phyloP scores from a whole-genome alignment of 148 eudicot species.

The Chenopodium suecicum region DNA sequence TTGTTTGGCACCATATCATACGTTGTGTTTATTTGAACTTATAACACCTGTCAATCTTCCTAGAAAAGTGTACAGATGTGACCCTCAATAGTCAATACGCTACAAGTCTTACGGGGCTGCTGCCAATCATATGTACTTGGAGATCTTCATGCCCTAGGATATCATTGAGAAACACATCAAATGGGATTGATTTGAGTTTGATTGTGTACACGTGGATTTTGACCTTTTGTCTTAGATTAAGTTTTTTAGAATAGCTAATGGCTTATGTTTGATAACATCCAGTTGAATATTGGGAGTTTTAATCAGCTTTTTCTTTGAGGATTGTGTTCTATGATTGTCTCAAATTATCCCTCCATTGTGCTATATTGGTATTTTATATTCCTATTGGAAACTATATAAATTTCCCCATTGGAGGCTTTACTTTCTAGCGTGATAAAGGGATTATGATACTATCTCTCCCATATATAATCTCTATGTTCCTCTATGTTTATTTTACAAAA shows the following conservation, averaged over 20 bases:
- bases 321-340: neutral
- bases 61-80: neutral
- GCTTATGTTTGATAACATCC: neutral
- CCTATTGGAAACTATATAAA: neutral
- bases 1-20: neutral
- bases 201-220: neutral
- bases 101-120: neutral
- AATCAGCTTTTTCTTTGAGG: neutral
- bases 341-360: neutral
- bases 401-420: neutral
- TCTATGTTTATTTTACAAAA: too few relatives aligned
- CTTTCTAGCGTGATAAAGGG: neutral
- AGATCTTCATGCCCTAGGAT: neutral
- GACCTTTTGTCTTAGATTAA: neutral
- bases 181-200: too few relatives aligned
- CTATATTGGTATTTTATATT: neutral
- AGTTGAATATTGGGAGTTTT: neutral
- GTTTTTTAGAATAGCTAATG: neutral
- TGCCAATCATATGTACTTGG: neutral
- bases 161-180: too few relatives aligned
- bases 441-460: neutral
- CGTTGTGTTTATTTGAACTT: neutral
- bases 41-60: neutral
- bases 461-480: neutral
- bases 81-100: neutral